Evolutionary conservation across 176 grass and related monocot species (phyloP).

Genomic region (Oryza nivara): DNA sequence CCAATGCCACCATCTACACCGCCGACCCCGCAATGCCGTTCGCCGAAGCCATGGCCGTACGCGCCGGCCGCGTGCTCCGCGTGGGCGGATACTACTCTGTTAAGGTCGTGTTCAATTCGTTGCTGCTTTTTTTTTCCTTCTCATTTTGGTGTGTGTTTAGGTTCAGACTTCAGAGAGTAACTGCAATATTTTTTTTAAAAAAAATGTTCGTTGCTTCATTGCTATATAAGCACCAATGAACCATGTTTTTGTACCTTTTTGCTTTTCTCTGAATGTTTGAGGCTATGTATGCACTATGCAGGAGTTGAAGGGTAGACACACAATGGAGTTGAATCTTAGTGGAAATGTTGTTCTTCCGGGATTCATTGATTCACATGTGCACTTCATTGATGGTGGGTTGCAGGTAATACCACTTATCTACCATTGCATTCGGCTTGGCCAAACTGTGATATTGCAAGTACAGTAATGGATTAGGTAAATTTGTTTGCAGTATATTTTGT

Average conservation of each 20-base stretch:
- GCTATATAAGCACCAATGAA: background rate
- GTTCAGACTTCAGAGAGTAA: background rate
- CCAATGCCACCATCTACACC: conserved; percentile 96
- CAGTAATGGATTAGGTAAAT: background rate
- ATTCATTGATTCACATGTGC: conserved; percentile 94
- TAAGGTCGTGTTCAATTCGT: conserved; percentile 26
- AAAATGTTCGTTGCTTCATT: background rate
- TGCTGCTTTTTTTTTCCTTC: background rate
- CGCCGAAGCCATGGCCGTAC: conserved; percentile 76
- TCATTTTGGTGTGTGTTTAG: background rate
- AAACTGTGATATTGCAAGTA: background rate
- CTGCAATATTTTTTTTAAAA: background rate
- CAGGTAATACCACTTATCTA: conserved; percentile 42
- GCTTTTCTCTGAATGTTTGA: background rate
- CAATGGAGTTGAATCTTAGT: conserved; percentile 61
- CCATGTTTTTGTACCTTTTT: background rate
- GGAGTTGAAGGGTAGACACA: conserved; percentile 58
- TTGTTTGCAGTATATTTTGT: background rate
- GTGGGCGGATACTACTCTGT: conserved; percentile 74
- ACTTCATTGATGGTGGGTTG: conserved; percentile 74
- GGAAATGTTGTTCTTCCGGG: conserved; percentile 84
- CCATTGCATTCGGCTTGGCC: background rate
- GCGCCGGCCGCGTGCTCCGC: conserved; percentile 65
- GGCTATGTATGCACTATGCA: conserved; percentile 51
- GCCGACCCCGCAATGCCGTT: conserved; percentile 74